phyloP scores from a whole-genome alignment of 441 rosid genomes.

The Croton laevigatus region DNA sequence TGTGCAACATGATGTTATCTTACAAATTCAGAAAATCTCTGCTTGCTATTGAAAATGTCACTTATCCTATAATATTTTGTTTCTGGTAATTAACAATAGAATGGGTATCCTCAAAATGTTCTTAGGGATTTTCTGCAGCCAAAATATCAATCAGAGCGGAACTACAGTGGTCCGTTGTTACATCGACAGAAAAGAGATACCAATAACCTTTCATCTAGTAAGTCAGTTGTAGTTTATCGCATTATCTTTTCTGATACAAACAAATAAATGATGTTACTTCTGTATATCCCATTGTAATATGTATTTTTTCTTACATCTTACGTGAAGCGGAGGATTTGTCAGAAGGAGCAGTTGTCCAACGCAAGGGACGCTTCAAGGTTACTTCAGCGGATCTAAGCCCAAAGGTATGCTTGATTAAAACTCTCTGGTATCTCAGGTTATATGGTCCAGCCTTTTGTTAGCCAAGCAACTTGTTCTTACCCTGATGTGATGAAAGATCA shows the following conservation, averaged over 20 bases:
- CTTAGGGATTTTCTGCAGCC: slow-evolving; percentile 67
- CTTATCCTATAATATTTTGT: background rate
- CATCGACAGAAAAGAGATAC: slow-evolving; percentile 63
- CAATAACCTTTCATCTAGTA: slow-evolving; percentile 58
- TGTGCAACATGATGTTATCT: slow-evolving; percentile 7
- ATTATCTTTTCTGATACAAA: background rate
- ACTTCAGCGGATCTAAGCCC: slow-evolving; percentile 86
- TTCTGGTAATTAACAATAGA: slow-evolving; percentile 15
- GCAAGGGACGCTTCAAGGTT: slow-evolving; percentile 89
- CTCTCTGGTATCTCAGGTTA: slow-evolving; percentile 8
- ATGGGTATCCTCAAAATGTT: slow-evolving; percentile 21
- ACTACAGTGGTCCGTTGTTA: slow-evolving; percentile 72
- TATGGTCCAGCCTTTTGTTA: background rate
- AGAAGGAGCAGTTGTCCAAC: slow-evolving; percentile 76
- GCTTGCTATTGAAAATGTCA: slow-evolving; percentile 1
- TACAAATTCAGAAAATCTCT: background rate
- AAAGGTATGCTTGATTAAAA: slow-evolving; percentile 51
- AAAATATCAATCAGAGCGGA: slow-evolving; percentile 63
- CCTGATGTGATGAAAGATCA: background rate
- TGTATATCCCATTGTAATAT: background rate
- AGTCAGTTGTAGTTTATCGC: slow-evolving; percentile 12
- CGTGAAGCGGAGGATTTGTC: slow-evolving; percentile 62
- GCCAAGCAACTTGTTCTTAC: background rate
- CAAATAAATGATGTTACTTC: slow-evolving; percentile 8
- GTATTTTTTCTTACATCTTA: slow-evolving; percentile 12